Conservation (phyloP, 176 grass and related monocot genomes). For the Tillandsia leiboldiana region DNA sequence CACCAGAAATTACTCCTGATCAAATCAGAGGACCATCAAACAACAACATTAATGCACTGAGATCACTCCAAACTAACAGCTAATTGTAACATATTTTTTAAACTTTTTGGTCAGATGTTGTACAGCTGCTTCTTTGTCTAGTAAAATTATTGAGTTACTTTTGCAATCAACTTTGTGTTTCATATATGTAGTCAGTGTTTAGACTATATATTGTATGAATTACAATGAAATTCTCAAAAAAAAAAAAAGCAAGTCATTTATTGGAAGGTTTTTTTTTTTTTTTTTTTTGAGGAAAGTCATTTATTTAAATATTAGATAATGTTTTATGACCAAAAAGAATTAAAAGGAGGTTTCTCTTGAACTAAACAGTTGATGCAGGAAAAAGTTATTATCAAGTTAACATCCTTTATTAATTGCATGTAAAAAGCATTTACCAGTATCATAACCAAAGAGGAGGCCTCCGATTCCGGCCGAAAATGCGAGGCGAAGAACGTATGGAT, state of each 20-base stretch:
- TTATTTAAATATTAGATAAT: too few species aligned
- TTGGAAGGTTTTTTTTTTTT: too few species aligned
- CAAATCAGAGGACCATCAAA: neutral
- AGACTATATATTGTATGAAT: too few species aligned
- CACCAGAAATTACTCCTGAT: slow-evolving; percentile 76
- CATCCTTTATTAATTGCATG: neutral
- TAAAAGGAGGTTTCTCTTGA: neutral
- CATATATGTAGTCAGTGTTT: too few species aligned
- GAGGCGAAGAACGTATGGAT: slow-evolving; percentile 70
- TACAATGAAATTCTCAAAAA: too few species aligned
- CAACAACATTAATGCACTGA: neutral
- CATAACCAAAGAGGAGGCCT: slow-evolving; percentile 84
- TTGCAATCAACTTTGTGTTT: neutral
- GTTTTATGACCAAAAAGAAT: neutral
- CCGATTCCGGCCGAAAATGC: slow-evolving; percentile 86
- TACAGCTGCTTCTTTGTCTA: neutral
- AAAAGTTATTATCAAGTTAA: neutral
- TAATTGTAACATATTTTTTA: neutral
- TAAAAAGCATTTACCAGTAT: slow-evolving; percentile 41
- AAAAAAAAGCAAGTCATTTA: too few species aligned
- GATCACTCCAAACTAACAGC: neutral
- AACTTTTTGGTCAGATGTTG: neutral
- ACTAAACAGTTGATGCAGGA: neutral
- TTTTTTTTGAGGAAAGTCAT: too few species aligned
- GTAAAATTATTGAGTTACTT: neutral